phyloP scores from a whole-genome alignment of 225 moss, liverwort and hornwort genomes.

The Lunularia cruciata region DNA sequence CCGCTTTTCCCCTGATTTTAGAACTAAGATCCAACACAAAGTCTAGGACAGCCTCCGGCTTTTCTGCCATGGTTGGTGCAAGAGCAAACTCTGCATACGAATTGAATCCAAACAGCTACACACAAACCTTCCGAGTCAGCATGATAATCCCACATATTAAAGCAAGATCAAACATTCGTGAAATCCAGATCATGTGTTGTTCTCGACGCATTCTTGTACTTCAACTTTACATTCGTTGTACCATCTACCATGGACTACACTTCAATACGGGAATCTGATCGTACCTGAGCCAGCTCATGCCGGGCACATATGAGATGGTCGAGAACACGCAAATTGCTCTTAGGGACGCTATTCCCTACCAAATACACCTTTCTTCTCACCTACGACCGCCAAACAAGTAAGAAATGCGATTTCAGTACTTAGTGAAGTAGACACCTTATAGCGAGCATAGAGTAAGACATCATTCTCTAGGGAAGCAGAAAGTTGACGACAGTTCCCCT shows the following conservation, averaged over 20 bases:
- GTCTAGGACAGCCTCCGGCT: conserved; percentile 81
- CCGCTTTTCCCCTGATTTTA: conserved; percentile 77
- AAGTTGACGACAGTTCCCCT: too few species aligned
- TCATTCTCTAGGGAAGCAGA: too few species aligned
- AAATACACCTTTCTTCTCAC: conserved; percentile 83
- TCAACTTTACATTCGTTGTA: too few species aligned
- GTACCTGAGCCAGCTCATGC: conserved; percentile 94
- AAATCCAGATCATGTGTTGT: too few species aligned
- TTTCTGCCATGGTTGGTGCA: conserved; percentile 89
- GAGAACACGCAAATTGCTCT: conserved; percentile 88
- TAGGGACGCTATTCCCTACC: conserved; percentile 95
- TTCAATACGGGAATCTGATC: background rate
- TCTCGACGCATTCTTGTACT: too few species aligned
- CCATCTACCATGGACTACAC: background rate
- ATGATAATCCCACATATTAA: background rate
- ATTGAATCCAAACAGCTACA: conserved; percentile 83
- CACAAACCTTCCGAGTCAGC: conserved; percentile 13
- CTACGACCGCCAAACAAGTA: conserved; percentile 33
- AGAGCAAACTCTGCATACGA: conserved; percentile 93
- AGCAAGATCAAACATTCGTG: too few species aligned
- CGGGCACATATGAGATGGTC: conserved; percentile 96
- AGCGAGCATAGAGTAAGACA: too few species aligned
- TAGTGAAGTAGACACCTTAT: too few species aligned
- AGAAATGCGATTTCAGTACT: too few species aligned
- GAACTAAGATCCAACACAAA: conserved; percentile 79